Percentiles rank a stretch among this genome's conserved stretches.
Evolutionary conservation across 192 early-diverging fungal genomes (phyloP).

Genomic region (Chytriomyces sp.): DNA sequence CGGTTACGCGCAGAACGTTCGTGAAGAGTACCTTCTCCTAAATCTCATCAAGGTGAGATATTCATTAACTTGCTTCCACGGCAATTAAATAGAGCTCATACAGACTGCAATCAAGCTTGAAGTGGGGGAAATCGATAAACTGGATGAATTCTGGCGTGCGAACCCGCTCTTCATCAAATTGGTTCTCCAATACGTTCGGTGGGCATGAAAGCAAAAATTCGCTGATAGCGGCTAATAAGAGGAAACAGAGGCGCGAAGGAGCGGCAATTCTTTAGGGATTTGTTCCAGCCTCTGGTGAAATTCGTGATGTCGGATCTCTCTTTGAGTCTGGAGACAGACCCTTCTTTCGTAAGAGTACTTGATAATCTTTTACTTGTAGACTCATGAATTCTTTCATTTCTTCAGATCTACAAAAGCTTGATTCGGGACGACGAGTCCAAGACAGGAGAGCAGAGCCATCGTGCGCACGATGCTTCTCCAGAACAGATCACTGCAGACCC

Average conservation of each 20-base stretch:
- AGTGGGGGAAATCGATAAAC: conserved; percentile 75
- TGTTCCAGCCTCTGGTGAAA: conserved; percentile 82
- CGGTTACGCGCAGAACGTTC: conserved; percentile 94
- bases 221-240: neutral
- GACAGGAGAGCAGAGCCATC: conserved; percentile 78
- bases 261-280: conserved; percentile 82
- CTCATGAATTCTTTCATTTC: conserved; percentile 30
- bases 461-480: conserved; percentile 74
- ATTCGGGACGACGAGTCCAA: conserved; percentile 89
- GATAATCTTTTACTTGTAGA: neutral
- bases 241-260: conserved; percentile 86
- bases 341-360: conserved; percentile 39
- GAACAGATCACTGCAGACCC: conserved; percentile 82
- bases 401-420: conserved; percentile 79
- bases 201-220: neutral
- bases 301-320: conserved; percentile 72
- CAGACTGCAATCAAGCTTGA: conserved; percentile 79
- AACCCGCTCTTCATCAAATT: conserved; percentile 98
- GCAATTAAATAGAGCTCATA: conserved; percentile 12
- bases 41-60: conserved; percentile 81
- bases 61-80: no score
- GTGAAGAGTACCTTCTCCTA: conserved; percentile 95
- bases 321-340: conserved; percentile 91
- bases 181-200: conserved; percentile 91
- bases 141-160: conserved; percentile 90